Evolutionary conservation across 2,329 filamentous ascomycete species (phyloP).

Genomic region (Magnaporthiopsis incrustans): DNA sequence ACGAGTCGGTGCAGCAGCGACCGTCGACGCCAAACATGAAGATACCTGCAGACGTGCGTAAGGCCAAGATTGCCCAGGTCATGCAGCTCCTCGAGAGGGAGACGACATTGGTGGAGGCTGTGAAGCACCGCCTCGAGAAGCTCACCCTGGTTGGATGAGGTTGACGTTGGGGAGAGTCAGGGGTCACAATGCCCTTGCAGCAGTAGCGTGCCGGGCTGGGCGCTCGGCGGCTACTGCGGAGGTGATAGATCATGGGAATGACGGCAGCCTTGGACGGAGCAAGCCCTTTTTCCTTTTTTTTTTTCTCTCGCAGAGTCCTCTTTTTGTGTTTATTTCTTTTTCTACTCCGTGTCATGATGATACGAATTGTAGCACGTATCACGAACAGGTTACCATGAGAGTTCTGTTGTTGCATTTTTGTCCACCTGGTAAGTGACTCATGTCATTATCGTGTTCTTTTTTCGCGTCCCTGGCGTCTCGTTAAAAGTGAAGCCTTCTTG

Average conservation of each 20-base stretch:
- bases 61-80: slow-evolving; percentile 56
- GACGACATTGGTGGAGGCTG: slow-evolving; percentile 59
- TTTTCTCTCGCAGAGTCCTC: neutral
- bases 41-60: slow-evolving; percentile 53
- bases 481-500: neutral
- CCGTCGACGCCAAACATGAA: slow-evolving; percentile 31
- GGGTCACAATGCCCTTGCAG: neutral
- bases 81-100: slow-evolving; percentile 57
- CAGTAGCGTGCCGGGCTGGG: neutral
- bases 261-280: neutral
- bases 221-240: neutral
- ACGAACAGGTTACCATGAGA: neutral
- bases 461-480: too few relatives aligned
- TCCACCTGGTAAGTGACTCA: neutral
- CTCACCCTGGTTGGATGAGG: slow-evolving; percentile 28
- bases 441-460: neutral
- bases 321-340: slow-evolving; percentile 1
- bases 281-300: too few relatives aligned
- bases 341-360: neutral
- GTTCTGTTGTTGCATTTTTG: neutral
- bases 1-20: slow-evolving; percentile 13
- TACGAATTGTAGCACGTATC: neutral
- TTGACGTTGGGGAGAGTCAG: neutral
- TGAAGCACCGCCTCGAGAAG: slow-evolving; percentile 53
- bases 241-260: neutral